Evolutionary conservation across 208 protist genomes (phyloP).

Genomic region (Leishmania major): DNA sequence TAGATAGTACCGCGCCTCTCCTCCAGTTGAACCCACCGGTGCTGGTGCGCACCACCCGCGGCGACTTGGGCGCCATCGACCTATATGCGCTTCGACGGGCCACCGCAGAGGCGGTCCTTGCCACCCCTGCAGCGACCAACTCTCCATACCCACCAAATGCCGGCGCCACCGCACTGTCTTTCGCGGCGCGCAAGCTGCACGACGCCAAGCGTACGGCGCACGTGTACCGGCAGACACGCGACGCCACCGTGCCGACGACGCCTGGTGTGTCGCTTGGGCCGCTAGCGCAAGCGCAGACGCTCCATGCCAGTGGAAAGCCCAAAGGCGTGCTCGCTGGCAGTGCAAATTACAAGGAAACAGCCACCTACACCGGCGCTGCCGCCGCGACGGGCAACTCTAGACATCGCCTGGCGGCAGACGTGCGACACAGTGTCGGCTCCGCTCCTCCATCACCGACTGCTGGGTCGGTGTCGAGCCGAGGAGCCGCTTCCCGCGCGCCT

Average conservation of each 20-base stretch:
- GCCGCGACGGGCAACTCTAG: background rate
- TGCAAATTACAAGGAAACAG: background rate
- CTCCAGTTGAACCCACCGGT: constrained; percentile 35
- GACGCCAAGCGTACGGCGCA: constrained; percentile 30
- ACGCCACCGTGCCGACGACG: background rate
- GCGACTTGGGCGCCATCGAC: constrained; percentile 7
- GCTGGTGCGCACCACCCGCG: constrained; percentile 24
- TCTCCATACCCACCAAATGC: background rate
- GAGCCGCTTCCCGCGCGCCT: background rate
- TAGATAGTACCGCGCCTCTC: constrained; percentile 17
- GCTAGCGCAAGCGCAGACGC: background rate
- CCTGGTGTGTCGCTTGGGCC: background rate
- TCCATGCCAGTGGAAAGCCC: background rate
- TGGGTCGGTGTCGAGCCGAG: background rate
- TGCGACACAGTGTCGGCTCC: background rate
- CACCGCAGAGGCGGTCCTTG: background rate
- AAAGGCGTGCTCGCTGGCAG: background rate
- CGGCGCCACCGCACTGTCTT: constrained; percentile 7
- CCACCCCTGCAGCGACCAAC: background rate
- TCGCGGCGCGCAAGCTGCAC: constrained; percentile 29
- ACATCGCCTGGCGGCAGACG: constrained; percentile 7
- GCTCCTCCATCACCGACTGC: constrained; percentile 17
- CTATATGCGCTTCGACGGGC: constrained; percentile 19
- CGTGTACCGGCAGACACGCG: constrained; percentile 16
- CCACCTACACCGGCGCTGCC: background rate